phyloP scores from a whole-genome alignment of 805 yeast species.

The Yamadazyma takamatsuzukensis region DNA sequence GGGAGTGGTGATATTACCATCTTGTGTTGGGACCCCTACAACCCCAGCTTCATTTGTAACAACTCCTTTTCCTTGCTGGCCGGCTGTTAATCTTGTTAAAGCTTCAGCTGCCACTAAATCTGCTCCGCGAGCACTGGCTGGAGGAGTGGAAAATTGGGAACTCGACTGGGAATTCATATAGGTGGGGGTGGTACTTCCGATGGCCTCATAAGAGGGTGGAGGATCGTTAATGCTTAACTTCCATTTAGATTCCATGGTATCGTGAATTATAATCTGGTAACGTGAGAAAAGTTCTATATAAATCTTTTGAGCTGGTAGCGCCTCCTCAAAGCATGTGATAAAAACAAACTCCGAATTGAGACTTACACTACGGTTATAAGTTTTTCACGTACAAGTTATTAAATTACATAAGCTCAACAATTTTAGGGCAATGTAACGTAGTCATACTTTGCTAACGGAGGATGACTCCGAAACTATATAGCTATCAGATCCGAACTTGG shows the following conservation, averaged over 20 bases:
- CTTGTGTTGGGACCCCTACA: too few species aligned
- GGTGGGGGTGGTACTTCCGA: slow-evolving; percentile 6
- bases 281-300: background rate
- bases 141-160: background rate
- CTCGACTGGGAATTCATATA: background rate
- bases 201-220: slow-evolving; percentile 7
- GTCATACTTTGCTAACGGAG: too few species aligned
- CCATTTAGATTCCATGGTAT: slow-evolving; percentile 5
- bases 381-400: too few species aligned
- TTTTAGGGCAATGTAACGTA: too few species aligned
- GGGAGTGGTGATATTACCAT: slow-evolving; percentile 9
- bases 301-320: background rate
- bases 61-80: slow-evolving; percentile 3
- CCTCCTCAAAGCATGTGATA: slow-evolving; percentile 12
- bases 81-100: slow-evolving; percentile 30
- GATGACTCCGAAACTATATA: too few species aligned
- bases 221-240: slow-evolving; percentile 7
- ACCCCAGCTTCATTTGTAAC: too few species aligned
- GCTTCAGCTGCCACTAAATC: slow-evolving; percentile 33
- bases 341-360: too few species aligned
- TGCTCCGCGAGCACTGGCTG: slow-evolving; percentile 4
- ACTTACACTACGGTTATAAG: too few species aligned
- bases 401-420: too few species aligned
- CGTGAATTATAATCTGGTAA: too few species aligned
- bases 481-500: slow-evolving; percentile 12